These are phyloP conservation scores for Diaporthe velutina DNA, from an alignment of 2,329 filamentous ascomycete species.

Conservation along the genomic window DNA sequence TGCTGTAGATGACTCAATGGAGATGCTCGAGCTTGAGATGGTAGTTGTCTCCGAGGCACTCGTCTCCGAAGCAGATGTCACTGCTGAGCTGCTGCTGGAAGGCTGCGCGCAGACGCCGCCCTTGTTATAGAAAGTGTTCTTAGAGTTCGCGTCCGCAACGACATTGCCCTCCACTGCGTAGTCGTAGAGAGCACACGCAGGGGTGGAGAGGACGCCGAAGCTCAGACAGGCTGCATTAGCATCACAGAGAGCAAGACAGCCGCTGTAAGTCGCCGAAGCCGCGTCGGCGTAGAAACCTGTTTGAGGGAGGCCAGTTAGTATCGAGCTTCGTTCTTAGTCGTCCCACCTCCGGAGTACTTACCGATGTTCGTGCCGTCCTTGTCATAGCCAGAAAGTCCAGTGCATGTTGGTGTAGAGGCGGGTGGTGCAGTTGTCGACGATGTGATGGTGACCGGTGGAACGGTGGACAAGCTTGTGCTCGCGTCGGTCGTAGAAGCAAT, in stretches of 20 bases:
- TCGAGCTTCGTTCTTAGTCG: not conserved
- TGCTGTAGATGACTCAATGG: not conserved
- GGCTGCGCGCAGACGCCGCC: slow-evolving; percentile 36
- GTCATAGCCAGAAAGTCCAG: slow-evolving; percentile 34
- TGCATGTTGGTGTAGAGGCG: slow-evolving; percentile 34
- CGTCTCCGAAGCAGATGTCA: not conserved
- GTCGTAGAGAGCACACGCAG: slow-evolving; percentile 36
- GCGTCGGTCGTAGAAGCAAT: slow-evolving; percentile 16
- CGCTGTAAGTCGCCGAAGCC: slow-evolving; percentile 34
- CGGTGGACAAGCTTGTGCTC: slow-evolving; percentile 12
- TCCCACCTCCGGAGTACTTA: not conserved
- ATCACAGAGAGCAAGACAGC: slow-evolving; percentile 34
- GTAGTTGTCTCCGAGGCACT: not conserved
- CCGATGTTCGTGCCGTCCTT: slow-evolving; percentile 36
- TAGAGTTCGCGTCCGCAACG: slow-evolving; percentile 19
- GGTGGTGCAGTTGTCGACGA: slow-evolving; percentile 11
- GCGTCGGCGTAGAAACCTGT: slow-evolving; percentile 37
- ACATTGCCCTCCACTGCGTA: slow-evolving; percentile 37
- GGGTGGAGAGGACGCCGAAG: slow-evolving; percentile 31
- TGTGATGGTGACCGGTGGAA: slow-evolving; percentile 7
- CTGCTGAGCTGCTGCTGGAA: slow-evolving; percentile 7
- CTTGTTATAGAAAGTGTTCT: slow-evolving; percentile 36
- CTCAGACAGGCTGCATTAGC: slow-evolving; percentile 37
- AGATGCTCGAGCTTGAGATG: slow-evolving; percentile 6
- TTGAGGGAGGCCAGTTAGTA: not conserved